Conservation (phyloP, 2,329 filamentous ascomycete genomes). For the Microsporum ferrugineum region DNA sequence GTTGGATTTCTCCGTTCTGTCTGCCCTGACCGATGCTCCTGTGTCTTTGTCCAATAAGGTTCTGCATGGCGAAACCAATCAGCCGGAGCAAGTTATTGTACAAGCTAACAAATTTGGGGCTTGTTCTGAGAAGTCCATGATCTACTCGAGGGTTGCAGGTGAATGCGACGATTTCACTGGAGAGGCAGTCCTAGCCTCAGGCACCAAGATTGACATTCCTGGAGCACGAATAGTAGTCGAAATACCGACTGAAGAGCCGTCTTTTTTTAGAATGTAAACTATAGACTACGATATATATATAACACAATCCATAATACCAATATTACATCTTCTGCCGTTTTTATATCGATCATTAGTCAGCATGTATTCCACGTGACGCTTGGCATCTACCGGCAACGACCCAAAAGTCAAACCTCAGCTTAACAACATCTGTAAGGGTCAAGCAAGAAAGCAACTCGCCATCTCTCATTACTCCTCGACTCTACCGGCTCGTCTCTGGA, state of each 20-base stretch:
- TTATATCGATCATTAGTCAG: not conserved
- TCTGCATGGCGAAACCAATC: not conserved
- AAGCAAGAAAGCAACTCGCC: conserved; percentile 1
- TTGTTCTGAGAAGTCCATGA: conserved; percentile 31
- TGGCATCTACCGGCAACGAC: not conserved
- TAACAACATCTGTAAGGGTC: conserved; percentile 3
- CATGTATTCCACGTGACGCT: not conserved
- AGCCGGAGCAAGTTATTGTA: conserved; percentile 14
- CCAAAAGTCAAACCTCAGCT: conserved; percentile 3
- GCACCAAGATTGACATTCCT: conserved; percentile 16
- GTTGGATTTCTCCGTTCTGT: not conserved
- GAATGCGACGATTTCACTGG: not conserved
- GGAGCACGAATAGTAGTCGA: conserved; percentile 12
- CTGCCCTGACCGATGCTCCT: not conserved
- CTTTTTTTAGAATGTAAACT: not conserved
- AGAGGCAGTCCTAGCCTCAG: not conserved
- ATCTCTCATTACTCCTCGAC: not conserved
- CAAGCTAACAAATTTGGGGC: conserved; percentile 29
- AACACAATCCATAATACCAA: not conserved
- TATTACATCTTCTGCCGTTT: not conserved
- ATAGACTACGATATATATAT: not conserved
- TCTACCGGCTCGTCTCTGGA: not conserved
- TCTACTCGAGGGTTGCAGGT: conserved; percentile 8
- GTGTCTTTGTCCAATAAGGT: not conserved
- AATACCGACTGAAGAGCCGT: not conserved